phyloP scores from a whole-genome alignment of 441 rosid genomes.

The Aquilaria agallochum region DNA sequence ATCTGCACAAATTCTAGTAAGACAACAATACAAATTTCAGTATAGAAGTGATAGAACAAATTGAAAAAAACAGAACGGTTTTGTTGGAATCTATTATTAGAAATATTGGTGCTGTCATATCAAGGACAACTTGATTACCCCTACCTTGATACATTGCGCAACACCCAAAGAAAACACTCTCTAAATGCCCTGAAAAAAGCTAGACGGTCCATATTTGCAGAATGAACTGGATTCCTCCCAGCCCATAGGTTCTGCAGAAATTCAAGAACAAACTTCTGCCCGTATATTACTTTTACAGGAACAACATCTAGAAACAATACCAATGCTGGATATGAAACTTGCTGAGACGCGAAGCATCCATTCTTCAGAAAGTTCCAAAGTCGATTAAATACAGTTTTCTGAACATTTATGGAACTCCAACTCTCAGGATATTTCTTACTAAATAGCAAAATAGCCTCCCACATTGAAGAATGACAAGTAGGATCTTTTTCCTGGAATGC shows the following conservation, averaged over 20 bases:
- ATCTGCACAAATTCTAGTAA: slow-evolving; percentile 49
- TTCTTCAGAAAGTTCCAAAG: slow-evolving; percentile 79
- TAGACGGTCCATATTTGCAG: slow-evolving; percentile 42
- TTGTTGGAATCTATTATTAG: not conserved
- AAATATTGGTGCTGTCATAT: not conserved
- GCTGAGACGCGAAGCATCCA: slow-evolving; percentile 90
- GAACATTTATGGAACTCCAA: slow-evolving; percentile 66
- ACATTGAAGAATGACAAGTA: slow-evolving; percentile 84
- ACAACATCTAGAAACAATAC: slow-evolving; percentile 63
- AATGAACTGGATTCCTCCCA: slow-evolving; percentile 59
- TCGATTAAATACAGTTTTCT: slow-evolving; percentile 57
- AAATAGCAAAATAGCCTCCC: slow-evolving; percentile 83
- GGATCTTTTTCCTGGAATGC: slow-evolving; percentile 89
- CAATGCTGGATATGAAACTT: slow-evolving; percentile 88
- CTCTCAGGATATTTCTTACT: slow-evolving; percentile 76
- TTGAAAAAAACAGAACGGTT: slow-evolving; percentile 13
- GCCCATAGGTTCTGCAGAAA: slow-evolving; percentile 79
- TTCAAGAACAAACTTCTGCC: slow-evolving; percentile 67
- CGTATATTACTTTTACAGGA: slow-evolving; percentile 52
- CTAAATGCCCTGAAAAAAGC: slow-evolving; percentile 65
- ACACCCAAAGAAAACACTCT: slow-evolving; percentile 89
- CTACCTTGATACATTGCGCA: slow-evolving; percentile 70
- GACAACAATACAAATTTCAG: slow-evolving; percentile 13
- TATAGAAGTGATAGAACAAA: slow-evolving; percentile 5
- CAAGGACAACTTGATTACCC: slow-evolving; percentile 16